phyloP scores from a whole-genome alignment of 2,329 filamentous ascomycete species.

The Cercospora sp. region DNA sequence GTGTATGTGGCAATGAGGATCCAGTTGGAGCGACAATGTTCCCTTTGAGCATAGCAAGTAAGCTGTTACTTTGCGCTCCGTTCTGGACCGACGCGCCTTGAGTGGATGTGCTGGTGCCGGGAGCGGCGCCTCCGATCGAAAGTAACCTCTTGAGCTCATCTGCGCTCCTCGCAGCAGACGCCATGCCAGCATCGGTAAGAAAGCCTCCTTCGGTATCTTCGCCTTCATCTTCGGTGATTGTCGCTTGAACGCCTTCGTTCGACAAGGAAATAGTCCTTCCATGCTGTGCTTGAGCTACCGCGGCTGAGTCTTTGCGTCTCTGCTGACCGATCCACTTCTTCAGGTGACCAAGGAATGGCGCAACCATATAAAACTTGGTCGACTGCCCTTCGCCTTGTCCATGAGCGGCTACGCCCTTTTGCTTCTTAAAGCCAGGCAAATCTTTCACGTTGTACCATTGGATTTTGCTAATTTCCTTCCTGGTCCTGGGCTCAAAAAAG shows the following conservation, averaged over 20 bases:
- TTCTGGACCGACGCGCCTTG: constrained; percentile 35
- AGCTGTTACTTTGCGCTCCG: constrained; percentile 43
- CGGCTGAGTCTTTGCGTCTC: constrained; percentile 63
- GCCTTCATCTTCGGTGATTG: constrained; percentile 26
- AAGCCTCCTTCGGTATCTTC: constrained; percentile 21
- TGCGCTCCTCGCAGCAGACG: constrained; percentile 24
- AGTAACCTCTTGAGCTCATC: constrained; percentile 54
- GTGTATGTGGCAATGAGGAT: constrained; percentile 38
- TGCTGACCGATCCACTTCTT: constrained; percentile 90
- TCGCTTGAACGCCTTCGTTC: constrained; percentile 18
- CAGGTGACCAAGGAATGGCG: constrained; percentile 80
- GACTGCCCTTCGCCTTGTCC: constrained; percentile 61
- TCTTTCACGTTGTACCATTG: constrained; percentile 91
- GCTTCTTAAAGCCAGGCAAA: constrained; percentile 76
- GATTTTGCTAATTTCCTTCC: constrained; percentile 97
- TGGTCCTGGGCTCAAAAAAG: constrained; percentile 81
- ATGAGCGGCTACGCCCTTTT: constrained; percentile 64
- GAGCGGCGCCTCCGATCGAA: constrained; percentile 41
- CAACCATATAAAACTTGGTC: constrained; percentile 98
- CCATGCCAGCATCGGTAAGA: constrained; percentile 18
- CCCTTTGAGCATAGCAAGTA: constrained; percentile 58
- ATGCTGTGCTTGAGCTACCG: constrained; percentile 16
- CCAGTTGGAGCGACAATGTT: constrained; percentile 30
- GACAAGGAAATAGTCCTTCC: constrained; percentile 18
- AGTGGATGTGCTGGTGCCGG: constrained; percentile 27